Evolutionary conservation across 306 rosid species (phyloP).

Genomic region (Hippophae tibetana): DNA sequence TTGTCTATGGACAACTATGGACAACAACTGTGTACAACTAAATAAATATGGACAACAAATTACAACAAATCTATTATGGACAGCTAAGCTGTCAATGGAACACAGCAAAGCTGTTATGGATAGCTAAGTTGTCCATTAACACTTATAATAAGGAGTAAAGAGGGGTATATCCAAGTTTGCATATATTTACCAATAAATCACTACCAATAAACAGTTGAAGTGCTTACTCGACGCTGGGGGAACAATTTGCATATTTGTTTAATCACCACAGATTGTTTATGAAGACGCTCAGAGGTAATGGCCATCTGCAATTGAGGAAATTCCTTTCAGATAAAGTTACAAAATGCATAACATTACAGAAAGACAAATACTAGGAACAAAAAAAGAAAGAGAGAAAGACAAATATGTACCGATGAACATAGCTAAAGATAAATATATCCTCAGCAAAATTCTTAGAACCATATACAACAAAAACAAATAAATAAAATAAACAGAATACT

Average conservation of each 20-base stretch:
- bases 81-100: too few species aligned
- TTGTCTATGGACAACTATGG: too few species aligned
- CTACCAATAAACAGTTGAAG: conserved; percentile 1
- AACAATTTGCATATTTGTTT: conserved; percentile 91
- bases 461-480: conserved; percentile 5
- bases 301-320: conserved; percentile 59
- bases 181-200: not conserved
- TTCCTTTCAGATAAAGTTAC: conserved; percentile 9
- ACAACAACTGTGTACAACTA: too few species aligned
- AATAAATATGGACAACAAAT: too few species aligned
- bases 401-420: conserved; percentile 8
- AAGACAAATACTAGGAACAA: too few species aligned
- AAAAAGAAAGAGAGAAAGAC: conserved; percentile 3
- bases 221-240: conserved; percentile 82
- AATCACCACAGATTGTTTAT: conserved; percentile 77
- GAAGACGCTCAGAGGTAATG: conserved; percentile 85
- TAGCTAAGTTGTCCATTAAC: too few species aligned
- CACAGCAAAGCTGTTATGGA: too few species aligned
- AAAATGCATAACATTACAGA: too few species aligned
- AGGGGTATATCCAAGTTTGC: not conserved
- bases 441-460: conserved; percentile 4
- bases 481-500: conserved; percentile 24
- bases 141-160: not conserved
- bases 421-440: not conserved
- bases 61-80: too few species aligned